A percentile compares a stretch with the other conserved stretches of the same genome.
These are phyloP conservation scores for Austroboletus niveus DNA, from an alignment of 1,284 basidiomycete genomes.

Conservation along the genomic window DNA sequence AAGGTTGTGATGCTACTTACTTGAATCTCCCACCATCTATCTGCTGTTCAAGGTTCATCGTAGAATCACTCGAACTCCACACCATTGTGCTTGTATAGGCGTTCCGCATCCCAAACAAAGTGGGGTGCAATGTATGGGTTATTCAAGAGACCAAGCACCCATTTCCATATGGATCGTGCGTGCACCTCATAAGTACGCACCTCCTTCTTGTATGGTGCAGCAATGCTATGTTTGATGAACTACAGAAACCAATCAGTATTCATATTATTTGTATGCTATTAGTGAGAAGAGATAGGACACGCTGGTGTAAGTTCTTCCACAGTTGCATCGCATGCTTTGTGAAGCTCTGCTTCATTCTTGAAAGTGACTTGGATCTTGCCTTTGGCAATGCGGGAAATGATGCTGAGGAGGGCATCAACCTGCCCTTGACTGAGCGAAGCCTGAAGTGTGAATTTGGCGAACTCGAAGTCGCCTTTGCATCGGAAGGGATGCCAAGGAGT, in stretches of 20 bases:
- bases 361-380: background rate
- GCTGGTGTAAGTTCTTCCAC: background rate
- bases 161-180: slow-evolving; percentile 25
- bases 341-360: slow-evolving; percentile 3
- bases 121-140: slow-evolving; percentile 21
- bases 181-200: slow-evolving; percentile 1
- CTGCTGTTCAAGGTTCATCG: slow-evolving; percentile 32
- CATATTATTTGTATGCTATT: background rate
- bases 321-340: background rate
- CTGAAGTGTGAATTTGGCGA: background rate
- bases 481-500: slow-evolving; percentile 1
- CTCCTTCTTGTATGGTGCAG: slow-evolving; percentile 1
- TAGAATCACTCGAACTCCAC: slow-evolving; percentile 21
- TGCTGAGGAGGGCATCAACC: slow-evolving; percentile 3
- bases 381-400: background rate
- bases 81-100: slow-evolving; percentile 21
- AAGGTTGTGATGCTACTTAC: slow-evolving; percentile 11
- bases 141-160: slow-evolving; percentile 21
- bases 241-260: too few relatives aligned
- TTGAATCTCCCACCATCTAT: slow-evolving; percentile 31
- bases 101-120: slow-evolving; percentile 12
- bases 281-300: background rate
- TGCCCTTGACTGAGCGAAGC: slow-evolving; percentile 4
- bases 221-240: background rate
- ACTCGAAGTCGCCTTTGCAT: slow-evolving; percentile 3